phyloP scores from a whole-genome alignment of 2,329 filamentous ascomycete genomes.

The Sporothrix sp. region DNA sequence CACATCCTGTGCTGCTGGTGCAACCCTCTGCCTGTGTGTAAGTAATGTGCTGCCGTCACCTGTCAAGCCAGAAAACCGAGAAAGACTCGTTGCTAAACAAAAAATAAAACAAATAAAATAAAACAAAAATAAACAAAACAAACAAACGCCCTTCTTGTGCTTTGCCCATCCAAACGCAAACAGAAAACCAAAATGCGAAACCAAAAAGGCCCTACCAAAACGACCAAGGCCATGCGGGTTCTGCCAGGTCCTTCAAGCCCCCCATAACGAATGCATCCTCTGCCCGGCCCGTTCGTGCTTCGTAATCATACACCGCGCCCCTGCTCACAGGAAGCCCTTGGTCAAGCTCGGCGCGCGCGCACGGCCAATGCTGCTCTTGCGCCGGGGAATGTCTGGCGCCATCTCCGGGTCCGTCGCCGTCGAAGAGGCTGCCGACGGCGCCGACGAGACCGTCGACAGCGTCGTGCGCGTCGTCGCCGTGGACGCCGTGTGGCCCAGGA shows the following conservation, averaged over 20 bases:
- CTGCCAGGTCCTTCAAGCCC: too few relatives aligned
- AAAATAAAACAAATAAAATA: neutral
- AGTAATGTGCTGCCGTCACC: too few relatives aligned
- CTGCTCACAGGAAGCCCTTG: conserved; percentile 60
- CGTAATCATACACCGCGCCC: neutral
- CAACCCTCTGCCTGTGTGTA: too few relatives aligned
- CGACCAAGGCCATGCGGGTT: too few relatives aligned
- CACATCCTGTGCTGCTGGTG: too few relatives aligned
- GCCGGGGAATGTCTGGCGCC: conserved; percentile 46
- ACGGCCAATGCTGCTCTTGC: conserved; percentile 56
- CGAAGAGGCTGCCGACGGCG: conserved; percentile 27
- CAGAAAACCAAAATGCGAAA: neutral
- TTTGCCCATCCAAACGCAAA: conserved; percentile 1
- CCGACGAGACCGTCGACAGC: conserved; percentile 26
- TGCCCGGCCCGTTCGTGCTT: neutral
- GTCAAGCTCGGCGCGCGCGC: conserved; percentile 57
- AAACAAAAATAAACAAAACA: too few relatives aligned
- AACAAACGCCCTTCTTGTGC: conserved; percentile 5
- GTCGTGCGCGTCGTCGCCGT: conserved; percentile 18
- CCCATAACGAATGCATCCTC: neutral
- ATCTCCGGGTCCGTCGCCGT: neutral
- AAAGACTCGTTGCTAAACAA: conserved; percentile 8
- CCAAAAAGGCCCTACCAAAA: neutral
- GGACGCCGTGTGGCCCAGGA: conserved; percentile 15
- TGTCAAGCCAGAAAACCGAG: too few relatives aligned